Conservation (phyloP, 345 rosid species). For the Eucalyptus marginata region DNA sequence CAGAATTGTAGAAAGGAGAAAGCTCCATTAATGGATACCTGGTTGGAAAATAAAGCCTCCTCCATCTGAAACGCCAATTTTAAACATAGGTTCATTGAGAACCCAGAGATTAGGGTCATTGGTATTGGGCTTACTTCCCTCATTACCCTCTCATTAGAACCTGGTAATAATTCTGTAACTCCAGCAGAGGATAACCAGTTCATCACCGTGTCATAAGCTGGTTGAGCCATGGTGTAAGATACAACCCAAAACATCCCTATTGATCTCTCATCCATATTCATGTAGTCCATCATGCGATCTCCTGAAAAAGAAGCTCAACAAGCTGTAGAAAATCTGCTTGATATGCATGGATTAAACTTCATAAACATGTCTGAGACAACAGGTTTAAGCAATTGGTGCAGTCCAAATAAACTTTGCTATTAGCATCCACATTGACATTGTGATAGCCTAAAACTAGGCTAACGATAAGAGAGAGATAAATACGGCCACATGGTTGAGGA, state of each 20-base stretch:
- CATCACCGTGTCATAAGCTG: conserved; percentile 78
- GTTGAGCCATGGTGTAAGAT: conserved; percentile 92
- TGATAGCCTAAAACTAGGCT: not conserved
- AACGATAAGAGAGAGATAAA: not conserved
- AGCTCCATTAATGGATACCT: conserved; percentile 33
- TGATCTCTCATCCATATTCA: conserved; percentile 95
- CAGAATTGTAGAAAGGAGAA: not conserved
- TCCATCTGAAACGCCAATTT: conserved; percentile 80
- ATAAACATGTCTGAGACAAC: not conserved
- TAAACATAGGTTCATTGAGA: conserved; percentile 70
- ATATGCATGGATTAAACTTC: not conserved
- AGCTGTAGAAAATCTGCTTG: not conserved
- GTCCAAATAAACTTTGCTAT: not conserved
- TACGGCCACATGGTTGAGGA: not conserved
- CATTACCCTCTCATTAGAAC: conserved; percentile 70
- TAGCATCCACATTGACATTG: not conserved
- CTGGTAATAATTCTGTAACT: conserved; percentile 47
- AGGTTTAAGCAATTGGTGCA: not conserved
- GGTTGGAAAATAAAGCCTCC: conserved; percentile 72
- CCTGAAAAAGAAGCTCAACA: conserved; percentile 26
- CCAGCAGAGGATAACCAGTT: conserved; percentile 83
- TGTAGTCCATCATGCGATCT: conserved; percentile 86
- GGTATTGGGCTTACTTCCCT: conserved; percentile 95
- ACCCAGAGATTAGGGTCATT: conserved; percentile 81
- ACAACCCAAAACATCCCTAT: conserved; percentile 99